Evolutionary conservation across 2,329 filamentous ascomycete species (phyloP).

Genomic region (Eutypa lata): DNA sequence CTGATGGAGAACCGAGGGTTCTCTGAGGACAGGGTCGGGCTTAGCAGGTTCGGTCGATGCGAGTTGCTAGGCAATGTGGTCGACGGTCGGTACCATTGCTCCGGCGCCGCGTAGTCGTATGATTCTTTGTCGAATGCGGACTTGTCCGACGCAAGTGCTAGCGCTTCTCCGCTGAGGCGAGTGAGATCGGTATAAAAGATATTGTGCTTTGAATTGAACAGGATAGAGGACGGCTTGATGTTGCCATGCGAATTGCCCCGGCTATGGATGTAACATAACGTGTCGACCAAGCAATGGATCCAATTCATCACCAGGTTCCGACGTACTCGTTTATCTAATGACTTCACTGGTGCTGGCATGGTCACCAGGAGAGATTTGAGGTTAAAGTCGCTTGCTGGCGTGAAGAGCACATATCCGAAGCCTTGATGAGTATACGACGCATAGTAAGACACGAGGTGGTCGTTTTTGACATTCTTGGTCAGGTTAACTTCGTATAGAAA

Average conservation of each 20-base stretch:
- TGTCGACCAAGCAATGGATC: constrained; percentile 71
- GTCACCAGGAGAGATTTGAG: constrained; percentile 65
- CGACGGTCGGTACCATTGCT: constrained; percentile 52
- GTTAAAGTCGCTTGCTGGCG: constrained; percentile 63
- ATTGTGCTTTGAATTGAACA: constrained; percentile 62
- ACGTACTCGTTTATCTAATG: constrained; percentile 57
- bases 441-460: constrained; percentile 69
- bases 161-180: constrained; percentile 41
- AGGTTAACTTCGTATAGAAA: constrained; percentile 61
- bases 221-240: constrained; percentile 68
- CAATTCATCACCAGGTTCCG: constrained; percentile 65
- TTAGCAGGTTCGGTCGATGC: constrained; percentile 28
- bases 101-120: constrained; percentile 72
- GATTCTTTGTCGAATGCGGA: constrained; percentile 61
- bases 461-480: constrained; percentile 58
- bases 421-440: constrained; percentile 66
- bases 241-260: constrained; percentile 62
- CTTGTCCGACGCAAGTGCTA: constrained; percentile 39
- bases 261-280: constrained; percentile 64
- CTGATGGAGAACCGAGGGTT: constrained; percentile 35
- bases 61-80: constrained; percentile 24
- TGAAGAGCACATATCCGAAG: constrained; percentile 63
- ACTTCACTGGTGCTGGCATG: constrained; percentile 60
- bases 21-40: constrained; percentile 31
- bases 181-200: constrained; percentile 66